Base-by-base conservation (phyloP, 169 alveolate species). In the Eimeria tenella region DNA sequence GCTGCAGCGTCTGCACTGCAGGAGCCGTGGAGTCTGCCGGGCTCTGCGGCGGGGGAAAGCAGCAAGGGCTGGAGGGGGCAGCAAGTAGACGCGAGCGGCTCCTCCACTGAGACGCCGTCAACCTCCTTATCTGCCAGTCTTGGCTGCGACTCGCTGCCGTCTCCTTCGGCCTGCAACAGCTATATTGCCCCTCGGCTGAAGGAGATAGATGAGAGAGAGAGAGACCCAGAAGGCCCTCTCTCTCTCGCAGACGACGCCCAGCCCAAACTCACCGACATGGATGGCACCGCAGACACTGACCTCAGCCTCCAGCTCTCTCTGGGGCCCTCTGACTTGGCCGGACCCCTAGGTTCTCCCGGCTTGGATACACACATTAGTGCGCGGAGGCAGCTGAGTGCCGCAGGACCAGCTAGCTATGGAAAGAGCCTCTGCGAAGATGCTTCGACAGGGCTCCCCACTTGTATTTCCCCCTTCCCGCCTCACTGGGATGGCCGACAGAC, bases 81-180 rank as follows among this genome's bases (percentile, higher is more conserved):
- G 89, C 55, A 52, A 31, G 89, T 68, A 81, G 70, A 81, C 52
- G 31, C 42, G 31, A 68, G 79, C 79, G 53, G 25, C 89, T 9
- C 70, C n/a, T 21, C 65, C 53, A 55, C 53, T 19, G 71, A 49
- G 10, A 81, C 89, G 21, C 65, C 89, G 15, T 9, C 89, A 5
- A 81, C 89, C 25, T 81, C 89, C 17, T 50, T 81, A 9, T 81
- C 89, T 19, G 89, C 31, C 25, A 81, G 89, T 55, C 53, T 81
- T 15, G 89, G 73, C 73, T 81, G 71, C 53, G 89, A 81, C 21
- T 81, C 73, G 8, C 73, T 81, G 50, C 89, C 89, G 13, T 81
- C 89, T 55, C 89, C 89, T 13, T 81, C 89, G n/a, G 58, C 73
- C 73, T 52, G 73, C 21, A 81, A 56, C 23, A 81, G 89, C 58